These are phyloP conservation scores for Parafenestella ontariensis DNA, from an alignment of 2,329 filamentous ascomycete genomes.

Conservation along the genomic window DNA sequence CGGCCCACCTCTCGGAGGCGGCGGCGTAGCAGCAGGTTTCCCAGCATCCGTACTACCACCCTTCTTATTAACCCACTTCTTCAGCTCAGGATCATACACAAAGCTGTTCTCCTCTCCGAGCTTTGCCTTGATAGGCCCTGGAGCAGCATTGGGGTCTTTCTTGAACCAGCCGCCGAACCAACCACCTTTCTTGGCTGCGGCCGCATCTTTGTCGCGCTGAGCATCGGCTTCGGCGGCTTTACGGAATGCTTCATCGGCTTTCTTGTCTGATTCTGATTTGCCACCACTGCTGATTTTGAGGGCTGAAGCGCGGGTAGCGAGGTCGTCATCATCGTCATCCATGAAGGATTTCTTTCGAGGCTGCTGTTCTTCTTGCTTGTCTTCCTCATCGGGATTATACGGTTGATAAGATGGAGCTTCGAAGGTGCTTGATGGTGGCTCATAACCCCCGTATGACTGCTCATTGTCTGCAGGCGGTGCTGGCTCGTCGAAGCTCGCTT, in stretches of 20 bases:
- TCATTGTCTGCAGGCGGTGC: slow-evolving; percentile 13
- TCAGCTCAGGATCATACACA: slow-evolving; percentile 92
- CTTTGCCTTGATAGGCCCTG: slow-evolving; percentile 84
- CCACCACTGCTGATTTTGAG: slow-evolving; percentile 47
- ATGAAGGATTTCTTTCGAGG: slow-evolving; percentile 75
- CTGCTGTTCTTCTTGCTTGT: slow-evolving; percentile 53
- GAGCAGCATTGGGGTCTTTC: slow-evolving; percentile 68
- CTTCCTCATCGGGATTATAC: slow-evolving; percentile 59
- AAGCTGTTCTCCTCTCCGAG: slow-evolving; percentile 93
- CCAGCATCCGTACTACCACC: slow-evolving; percentile 68
- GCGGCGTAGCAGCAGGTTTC: slow-evolving; percentile 68
- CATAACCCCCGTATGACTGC: slow-evolving; percentile 39
- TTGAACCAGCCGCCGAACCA: slow-evolving; percentile 88
- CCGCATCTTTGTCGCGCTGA: slow-evolving; percentile 60
- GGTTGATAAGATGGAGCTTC: slow-evolving; percentile 53
- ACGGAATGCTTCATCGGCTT: slow-evolving; percentile 84
- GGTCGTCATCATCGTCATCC: slow-evolving; percentile 79
- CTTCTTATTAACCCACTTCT: slow-evolving; percentile 99
- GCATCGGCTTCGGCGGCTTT: slow-evolving; percentile 78
- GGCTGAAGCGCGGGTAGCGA: slow-evolving; percentile 59
- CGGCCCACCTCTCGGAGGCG: slow-evolving; percentile 72
- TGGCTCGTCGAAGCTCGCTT: slow-evolving; percentile 34
- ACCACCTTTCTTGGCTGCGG: slow-evolving; percentile 68
- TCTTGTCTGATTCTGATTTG: slow-evolving; percentile 64
- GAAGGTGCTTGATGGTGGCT: slow-evolving; percentile 35